A percentile compares a stretch with the other conserved stretches of the same genome.
These are phyloP conservation scores for Annulohypoxylon nitens DNA, from an alignment of 495 filamentous ascomycete genomes.

Conservation along the genomic window DNA sequence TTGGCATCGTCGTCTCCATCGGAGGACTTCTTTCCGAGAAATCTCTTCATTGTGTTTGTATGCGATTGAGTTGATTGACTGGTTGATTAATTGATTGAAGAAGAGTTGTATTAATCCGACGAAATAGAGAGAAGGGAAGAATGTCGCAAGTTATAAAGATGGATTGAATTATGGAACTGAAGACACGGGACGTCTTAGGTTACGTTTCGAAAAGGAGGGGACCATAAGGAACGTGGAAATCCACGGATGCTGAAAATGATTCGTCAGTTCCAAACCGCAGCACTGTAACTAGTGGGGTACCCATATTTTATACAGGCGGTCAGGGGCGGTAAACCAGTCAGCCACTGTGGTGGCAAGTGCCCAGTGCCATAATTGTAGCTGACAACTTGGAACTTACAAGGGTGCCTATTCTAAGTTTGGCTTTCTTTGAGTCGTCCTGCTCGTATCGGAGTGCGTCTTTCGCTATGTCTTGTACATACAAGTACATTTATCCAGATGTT, in stretches of 20 bases:
- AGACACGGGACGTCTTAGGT: constrained; percentile 47
- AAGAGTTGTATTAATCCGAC: constrained; percentile 18
- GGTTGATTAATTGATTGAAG: constrained; percentile 17
- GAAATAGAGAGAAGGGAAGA: constrained; percentile 10
- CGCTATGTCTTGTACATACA: not conserved
- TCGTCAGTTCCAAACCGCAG: constrained; percentile 47
- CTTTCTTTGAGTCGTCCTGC: not conserved
- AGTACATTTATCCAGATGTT: not conserved
- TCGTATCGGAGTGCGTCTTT: not conserved
- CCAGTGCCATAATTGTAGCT: not conserved
- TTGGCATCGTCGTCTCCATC: constrained; percentile 69
- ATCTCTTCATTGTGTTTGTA: constrained; percentile 67
- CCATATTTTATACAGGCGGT: constrained; percentile 28
- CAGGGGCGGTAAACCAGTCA: constrained; percentile 35
- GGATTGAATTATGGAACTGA: constrained; percentile 42
- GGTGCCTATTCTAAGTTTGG: constrained; percentile 12
- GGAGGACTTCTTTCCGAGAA: constrained; percentile 75
- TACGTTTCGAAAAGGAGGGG: constrained; percentile 50
- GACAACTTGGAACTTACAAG: not conserved
- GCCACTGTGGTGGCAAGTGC: constrained; percentile 35
- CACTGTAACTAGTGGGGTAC: constrained; percentile 32
- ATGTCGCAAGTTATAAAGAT: constrained; percentile 33
- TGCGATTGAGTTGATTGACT: not conserved
- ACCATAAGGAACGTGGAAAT: constrained; percentile 15
- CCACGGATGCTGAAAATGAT: constrained; percentile 22